Evolutionary conservation across 2,329 filamentous ascomycete genomes (phyloP).

Genomic region (Ophiosphaerella herpotricha): DNA sequence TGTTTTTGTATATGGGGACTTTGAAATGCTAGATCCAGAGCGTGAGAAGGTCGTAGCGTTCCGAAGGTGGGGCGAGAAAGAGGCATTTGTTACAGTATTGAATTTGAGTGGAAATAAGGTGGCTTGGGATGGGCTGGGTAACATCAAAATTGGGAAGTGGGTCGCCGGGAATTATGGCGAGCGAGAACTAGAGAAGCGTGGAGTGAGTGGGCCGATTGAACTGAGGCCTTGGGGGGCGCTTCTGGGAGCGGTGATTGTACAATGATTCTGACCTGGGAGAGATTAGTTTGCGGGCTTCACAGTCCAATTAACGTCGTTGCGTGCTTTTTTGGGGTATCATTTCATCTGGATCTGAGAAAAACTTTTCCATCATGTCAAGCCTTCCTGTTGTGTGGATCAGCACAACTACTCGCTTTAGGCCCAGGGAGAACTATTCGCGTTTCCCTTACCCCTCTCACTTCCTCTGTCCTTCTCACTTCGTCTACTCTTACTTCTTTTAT

Average conservation of each 20-base stretch:
- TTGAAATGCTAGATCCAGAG: slow-evolving; percentile 58
- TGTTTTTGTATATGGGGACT: slow-evolving; percentile 66
- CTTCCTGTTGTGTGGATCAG: no score
- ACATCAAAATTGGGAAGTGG: slow-evolving; percentile 38
- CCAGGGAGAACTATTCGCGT: no score
- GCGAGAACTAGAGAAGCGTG: slow-evolving; percentile 24
- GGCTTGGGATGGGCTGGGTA: slow-evolving; percentile 32
- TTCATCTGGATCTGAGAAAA: no score
- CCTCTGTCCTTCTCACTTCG: no score
- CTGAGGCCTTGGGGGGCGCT: slow-evolving; percentile 45
- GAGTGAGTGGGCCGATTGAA: slow-evolving; percentile 16
- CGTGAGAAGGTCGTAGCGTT: slow-evolving; percentile 39
- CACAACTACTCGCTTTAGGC: no score
- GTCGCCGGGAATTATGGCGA: slow-evolving; percentile 45
- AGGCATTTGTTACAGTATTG: slow-evolving; percentile 36
- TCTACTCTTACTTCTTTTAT: not conserved
- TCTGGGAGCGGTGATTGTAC: slow-evolving; percentile 25
- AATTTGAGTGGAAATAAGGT: slow-evolving; percentile 40
- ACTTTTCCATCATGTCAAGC: no score
- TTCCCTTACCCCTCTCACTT: no score
- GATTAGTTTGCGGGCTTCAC: no score
- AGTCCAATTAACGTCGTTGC: no score
- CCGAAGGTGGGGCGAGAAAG: slow-evolving; percentile 32
- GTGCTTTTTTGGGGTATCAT: not conserved
- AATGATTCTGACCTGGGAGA: not conserved